These are phyloP conservation scores for Fusarium haematococcum DNA, from an alignment of 2,329 filamentous ascomycete genomes.

Conservation along the genomic window DNA sequence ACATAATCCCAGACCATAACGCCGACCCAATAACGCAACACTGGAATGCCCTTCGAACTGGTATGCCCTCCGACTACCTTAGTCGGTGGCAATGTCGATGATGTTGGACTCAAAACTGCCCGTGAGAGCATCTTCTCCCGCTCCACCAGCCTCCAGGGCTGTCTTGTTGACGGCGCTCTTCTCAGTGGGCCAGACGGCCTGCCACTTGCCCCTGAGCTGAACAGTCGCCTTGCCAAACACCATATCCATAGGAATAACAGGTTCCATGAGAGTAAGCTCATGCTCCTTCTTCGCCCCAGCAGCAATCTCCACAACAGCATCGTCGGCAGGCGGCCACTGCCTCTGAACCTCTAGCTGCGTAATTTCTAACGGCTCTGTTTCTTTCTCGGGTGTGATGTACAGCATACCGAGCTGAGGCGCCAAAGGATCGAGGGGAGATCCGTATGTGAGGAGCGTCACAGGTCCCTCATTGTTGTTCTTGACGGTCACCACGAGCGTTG, in stretches of 20 bases:
- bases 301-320: constrained; percentile 54
- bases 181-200: constrained; percentile 44
- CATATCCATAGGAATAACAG: constrained; percentile 50
- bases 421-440: constrained; percentile 59
- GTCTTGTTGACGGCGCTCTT: constrained; percentile 39
- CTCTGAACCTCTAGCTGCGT: constrained; percentile 53
- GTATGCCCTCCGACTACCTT: background rate
- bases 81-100: constrained; percentile 29
- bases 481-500: constrained; percentile 52
- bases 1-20: background rate
- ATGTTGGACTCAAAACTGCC: constrained; percentile 39
- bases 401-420: constrained; percentile 57
- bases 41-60: background rate
- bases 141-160: constrained; percentile 31
- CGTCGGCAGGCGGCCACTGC: constrained; percentile 54
- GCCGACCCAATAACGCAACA: background rate
- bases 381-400: constrained; percentile 52
- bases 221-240: constrained; percentile 50
- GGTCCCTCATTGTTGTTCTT: constrained; percentile 54
- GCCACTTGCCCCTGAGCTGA: constrained; percentile 53
- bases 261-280: constrained; percentile 53
- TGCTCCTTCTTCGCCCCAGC: constrained; percentile 51
- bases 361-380: constrained; percentile 50
- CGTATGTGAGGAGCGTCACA: constrained; percentile 57
- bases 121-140: constrained; percentile 34